Conservation (phyloP, 2,329 filamentous ascomycete genomes). For the Hymenoscyphus linearis region DNA sequence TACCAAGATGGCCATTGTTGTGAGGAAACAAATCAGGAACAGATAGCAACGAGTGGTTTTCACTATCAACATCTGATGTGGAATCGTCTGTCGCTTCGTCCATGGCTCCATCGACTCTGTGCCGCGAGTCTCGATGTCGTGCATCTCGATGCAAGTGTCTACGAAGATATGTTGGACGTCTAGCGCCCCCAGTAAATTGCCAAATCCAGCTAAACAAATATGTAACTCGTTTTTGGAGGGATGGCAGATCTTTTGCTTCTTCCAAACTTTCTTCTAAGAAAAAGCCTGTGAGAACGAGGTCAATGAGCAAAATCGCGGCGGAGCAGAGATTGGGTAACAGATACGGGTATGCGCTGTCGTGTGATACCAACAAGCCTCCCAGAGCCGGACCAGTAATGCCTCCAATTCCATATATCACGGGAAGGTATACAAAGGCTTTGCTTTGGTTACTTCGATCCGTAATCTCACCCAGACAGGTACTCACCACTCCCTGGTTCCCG, state of each 20-base stretch:
- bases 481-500: conserved; percentile 90
- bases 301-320: conserved; percentile 64
- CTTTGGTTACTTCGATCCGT: conserved; percentile 95
- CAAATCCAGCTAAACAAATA: conserved; percentile 63
- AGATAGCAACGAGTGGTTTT: conserved; percentile 27
- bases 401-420: conserved; percentile 91
- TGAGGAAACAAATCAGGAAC: conserved; percentile 37
- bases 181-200: conserved; percentile 57
- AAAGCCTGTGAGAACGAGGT: conserved; percentile 68
- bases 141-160: conserved; percentile 30
- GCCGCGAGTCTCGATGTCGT: conserved; percentile 24
- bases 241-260: conserved; percentile 55
- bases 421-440: conserved; percentile 86
- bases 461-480: conserved; percentile 88
- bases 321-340: conserved; percentile 77
- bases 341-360: conserved; percentile 67
- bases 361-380: conserved; percentile 74
- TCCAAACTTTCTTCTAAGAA: conserved; percentile 86
- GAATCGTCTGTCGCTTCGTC: conserved; percentile 40
- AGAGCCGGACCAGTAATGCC: conserved; percentile 88
- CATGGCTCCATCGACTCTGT: conserved; percentile 32
- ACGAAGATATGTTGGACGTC: conserved; percentile 54
- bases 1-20: conserved; percentile 44
- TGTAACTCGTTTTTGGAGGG: conserved; percentile 50
- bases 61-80: conserved; percentile 22